Base-by-base conservation (phyloP, 441 rosid species). In the Syzygium syzygioides region DNA sequence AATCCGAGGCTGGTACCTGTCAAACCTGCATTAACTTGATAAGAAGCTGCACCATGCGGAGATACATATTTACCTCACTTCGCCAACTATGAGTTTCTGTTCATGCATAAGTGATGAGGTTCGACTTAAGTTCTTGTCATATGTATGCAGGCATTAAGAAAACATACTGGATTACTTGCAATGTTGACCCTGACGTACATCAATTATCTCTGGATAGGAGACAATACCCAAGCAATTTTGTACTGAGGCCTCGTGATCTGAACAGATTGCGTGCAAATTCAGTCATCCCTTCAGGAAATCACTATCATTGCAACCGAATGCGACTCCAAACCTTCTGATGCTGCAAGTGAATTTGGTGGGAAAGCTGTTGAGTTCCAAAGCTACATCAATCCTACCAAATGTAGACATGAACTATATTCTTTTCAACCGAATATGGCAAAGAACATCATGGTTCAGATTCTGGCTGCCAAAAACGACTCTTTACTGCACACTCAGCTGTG, bases 211-310 rank as follows among this genome's bases (percentile, higher is more conserved):
- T 98, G 91, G 99, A 98, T 90, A 95, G 94, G 91, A 90, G 91
- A 90, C 93, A 92, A 89, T 97, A 94, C 89, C 96, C 95, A 0
- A 95, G 98, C 92, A 92, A 89, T 91, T 90, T 98, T 71, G 96
- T 92, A 30, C 98, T 95, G 88, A 95, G 96, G 91, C 99, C 99
- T 89, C 94, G 92, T 48, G 98, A 93, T 90, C 93, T 98, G 87
- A 97, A 92, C 92, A 95, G 95, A 93, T 90, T 95, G 94, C 98
- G 95, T 50, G 95, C 92, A 55, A 97, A 95, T 91, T 90, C 99
- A 98, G 90, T 96, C 98, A 89, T 95, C 99, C 86, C 99, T 95
- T 92, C 98, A 95, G 91, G 99, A 97, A 94, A 97, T 96, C 56
- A 95, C 98, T 87, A 88, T 98, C 64, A 94, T 96, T 91, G 97